Evolutionary conservation across 176 grass and related monocot genomes (phyloP).

Genomic region (Lolium perenne): DNA sequence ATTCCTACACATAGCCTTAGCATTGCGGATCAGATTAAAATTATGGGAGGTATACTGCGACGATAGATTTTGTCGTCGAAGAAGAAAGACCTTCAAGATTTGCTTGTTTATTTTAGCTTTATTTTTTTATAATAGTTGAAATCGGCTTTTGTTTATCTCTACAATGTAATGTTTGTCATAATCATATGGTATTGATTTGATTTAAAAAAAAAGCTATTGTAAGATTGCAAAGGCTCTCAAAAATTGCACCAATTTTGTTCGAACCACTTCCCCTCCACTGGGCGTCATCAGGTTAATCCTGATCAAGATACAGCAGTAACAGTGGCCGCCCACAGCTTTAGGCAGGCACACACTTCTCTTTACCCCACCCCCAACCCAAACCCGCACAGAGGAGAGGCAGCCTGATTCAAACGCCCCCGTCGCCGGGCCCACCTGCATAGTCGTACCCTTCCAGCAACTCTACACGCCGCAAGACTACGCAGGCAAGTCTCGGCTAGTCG

Average conservation of each 20-base stretch:
- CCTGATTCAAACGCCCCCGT: slow-evolving; percentile 39
- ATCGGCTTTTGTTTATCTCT: too few relatives aligned
- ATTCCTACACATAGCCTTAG: too few relatives aligned
- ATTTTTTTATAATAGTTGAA: too few relatives aligned
- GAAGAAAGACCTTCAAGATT: too few relatives aligned
- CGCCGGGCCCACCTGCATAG: not conserved
- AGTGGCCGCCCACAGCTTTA: not conserved
- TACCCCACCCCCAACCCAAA: not conserved
- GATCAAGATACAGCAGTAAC: not conserved
- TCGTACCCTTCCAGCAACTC: not conserved
- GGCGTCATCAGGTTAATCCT: not conserved
- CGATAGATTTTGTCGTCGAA: too few relatives aligned
- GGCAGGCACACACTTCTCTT: not conserved
- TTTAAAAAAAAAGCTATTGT: too few relatives aligned
- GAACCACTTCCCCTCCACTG: not conserved
- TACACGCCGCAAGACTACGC: slow-evolving; percentile 22
- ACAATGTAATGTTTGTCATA: too few relatives aligned
- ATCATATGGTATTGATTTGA: too few relatives aligned
- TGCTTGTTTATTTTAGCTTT: too few relatives aligned
- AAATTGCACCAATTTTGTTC: slow-evolving; percentile 10
- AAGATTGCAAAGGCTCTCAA: not conserved
- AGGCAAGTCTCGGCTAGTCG: not conserved
- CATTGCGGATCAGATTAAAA: too few relatives aligned
- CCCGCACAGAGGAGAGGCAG: not conserved
- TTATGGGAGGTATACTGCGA: too few relatives aligned